Conservation (phyloP, 2,329 filamentous ascomycete species). For the Fusarium foetens region DNA sequence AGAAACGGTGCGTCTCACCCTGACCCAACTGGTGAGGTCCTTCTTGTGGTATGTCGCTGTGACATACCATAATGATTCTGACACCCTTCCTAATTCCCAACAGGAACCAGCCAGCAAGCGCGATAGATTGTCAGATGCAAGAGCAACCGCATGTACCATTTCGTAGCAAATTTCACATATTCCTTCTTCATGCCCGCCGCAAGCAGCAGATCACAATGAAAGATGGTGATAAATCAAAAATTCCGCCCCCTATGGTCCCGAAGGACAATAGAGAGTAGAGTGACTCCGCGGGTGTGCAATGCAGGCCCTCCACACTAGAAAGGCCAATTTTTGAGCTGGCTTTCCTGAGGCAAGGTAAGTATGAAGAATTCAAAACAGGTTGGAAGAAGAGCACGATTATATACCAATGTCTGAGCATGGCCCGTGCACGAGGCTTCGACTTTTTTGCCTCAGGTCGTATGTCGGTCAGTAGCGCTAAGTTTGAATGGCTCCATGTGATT, state of each 20-base stretch:
- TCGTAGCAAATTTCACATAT: background rate
- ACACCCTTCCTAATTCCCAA: background rate
- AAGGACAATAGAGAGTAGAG: constrained; percentile 62
- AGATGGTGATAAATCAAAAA: constrained; percentile 60
- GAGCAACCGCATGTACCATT: too few relatives aligned
- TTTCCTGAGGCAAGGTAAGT: constrained; percentile 63
- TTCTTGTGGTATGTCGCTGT: background rate
- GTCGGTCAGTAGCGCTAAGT: background rate
- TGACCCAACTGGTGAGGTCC: background rate
- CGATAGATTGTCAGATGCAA: background rate
- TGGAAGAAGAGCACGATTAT: constrained; percentile 38
- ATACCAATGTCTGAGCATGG: constrained; percentile 41
- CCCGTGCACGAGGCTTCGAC: constrained; percentile 54
- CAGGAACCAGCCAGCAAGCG: too few relatives aligned
- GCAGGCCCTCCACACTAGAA: constrained; percentile 60
- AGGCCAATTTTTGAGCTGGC: constrained; percentile 58
- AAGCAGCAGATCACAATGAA: constrained; percentile 56
- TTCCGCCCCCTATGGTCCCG: constrained; percentile 64
- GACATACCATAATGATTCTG: background rate
- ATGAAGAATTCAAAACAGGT: constrained; percentile 55
- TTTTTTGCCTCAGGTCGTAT: constrained; percentile 58
- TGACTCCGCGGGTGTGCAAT: constrained; percentile 65
- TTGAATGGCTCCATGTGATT: background rate
- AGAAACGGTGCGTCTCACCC: constrained; percentile 25
- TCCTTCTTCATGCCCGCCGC: constrained; percentile 57